Percentiles rank a stretch among this genome's conserved stretches.
phyloP scores from a whole-genome alignment of 495 filamentous ascomycete species.

The Neurospora tetraspora region DNA sequence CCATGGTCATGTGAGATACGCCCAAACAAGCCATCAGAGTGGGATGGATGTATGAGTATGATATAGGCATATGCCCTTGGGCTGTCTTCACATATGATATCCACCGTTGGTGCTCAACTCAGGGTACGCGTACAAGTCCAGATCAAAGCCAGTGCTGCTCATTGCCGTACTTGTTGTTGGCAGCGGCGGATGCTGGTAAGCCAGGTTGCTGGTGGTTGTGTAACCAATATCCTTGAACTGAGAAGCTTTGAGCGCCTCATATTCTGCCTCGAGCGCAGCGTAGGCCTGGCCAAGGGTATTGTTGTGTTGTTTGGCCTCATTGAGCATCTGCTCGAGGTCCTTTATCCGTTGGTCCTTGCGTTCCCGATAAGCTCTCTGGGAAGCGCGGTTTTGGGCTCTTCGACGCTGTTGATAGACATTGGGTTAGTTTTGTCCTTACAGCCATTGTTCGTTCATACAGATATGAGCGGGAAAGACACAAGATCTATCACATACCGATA shows the following conservation, averaged over 20 bases:
- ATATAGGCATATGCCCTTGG: not conserved
- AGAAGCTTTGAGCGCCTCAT: conserved; percentile 26
- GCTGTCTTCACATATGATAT: not conserved
- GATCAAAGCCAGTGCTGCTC: conserved; percentile 15
- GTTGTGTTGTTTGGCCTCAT: conserved; percentile 37
- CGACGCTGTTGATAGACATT: conserved; percentile 31
- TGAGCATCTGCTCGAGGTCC: conserved; percentile 70
- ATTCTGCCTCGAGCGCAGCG: conserved; percentile 30
- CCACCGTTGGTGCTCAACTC: conserved; percentile 11
- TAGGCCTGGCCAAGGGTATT: conserved; percentile 34
- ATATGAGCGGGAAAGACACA: not conserved
- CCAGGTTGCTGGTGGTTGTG: conserved; percentile 8
- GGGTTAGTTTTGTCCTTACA: not conserved
- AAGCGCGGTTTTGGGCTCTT: conserved; percentile 48
- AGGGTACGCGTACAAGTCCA: conserved; percentile 21
- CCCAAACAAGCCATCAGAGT: not conserved
- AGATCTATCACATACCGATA: conserved; percentile 28
- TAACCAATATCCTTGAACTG: conserved; percentile 17
- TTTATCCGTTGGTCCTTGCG: conserved; percentile 75
- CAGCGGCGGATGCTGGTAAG: conserved; percentile 6
- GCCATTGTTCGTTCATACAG: not conserved
- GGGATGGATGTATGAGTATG: not conserved
- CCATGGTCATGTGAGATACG: not conserved
- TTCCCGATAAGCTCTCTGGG: conserved; percentile 73
- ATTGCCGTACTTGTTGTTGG: conserved; percentile 6